Evolutionary conservation across 345 rosid species (phyloP).

Genomic region (Salix caprea): DNA sequence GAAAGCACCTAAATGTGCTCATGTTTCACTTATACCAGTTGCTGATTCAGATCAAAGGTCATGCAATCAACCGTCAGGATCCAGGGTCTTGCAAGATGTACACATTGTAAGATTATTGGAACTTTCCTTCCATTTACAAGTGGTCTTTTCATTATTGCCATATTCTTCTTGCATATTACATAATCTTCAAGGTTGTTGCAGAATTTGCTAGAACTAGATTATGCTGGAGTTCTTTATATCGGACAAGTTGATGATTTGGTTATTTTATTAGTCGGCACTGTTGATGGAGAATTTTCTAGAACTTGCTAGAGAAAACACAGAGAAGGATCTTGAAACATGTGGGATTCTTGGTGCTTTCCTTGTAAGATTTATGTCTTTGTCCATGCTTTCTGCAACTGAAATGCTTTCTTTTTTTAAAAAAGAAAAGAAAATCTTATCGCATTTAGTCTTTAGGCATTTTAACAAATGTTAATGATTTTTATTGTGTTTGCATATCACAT

Average conservation of each 20-base stretch:
- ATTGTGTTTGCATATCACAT: background rate
- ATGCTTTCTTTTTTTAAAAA: background rate
- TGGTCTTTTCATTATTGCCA: background rate
- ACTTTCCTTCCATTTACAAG: background rate
- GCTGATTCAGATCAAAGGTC: constrained; percentile 28
- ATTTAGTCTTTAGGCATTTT: background rate
- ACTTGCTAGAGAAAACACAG: constrained; percentile 78
- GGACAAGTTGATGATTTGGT: constrained; percentile 8
- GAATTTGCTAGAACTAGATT: background rate
- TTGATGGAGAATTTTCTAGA: constrained; percentile 82
- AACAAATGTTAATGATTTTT: background rate
- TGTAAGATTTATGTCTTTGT: constrained; percentile 40
- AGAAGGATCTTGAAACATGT: constrained; percentile 85
- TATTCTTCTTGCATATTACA: background rate
- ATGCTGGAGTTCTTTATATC: background rate
- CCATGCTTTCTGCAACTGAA: background rate
- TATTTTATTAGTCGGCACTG: constrained; percentile 44
- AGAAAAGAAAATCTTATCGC: too few relatives aligned
- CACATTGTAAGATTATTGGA: constrained; percentile 58
- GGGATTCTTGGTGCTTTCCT: constrained; percentile 83
- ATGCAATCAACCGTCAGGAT: constrained; percentile 24
- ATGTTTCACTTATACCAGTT: constrained; percentile 43
- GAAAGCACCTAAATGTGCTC: constrained; percentile 41
- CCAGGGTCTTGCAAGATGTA: constrained; percentile 50
- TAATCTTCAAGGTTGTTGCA: background rate